These are phyloP conservation scores for Spongiforma sp. DNA, from an alignment of 1,284 basidiomycete genomes.

Conservation along the genomic window DNA sequence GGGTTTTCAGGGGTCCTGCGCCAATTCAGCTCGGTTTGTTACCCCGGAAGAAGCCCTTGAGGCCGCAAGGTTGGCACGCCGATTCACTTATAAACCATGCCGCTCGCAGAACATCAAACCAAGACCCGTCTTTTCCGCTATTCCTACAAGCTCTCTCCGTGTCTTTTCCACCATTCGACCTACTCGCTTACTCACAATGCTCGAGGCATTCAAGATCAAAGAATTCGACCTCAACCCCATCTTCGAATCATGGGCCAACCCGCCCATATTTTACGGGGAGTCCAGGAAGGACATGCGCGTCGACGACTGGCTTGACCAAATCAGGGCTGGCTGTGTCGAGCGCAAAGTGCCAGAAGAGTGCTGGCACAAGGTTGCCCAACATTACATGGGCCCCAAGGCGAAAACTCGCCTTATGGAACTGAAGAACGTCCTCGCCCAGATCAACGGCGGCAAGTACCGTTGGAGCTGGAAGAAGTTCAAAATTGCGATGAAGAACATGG, in stretches of 20 bases:
- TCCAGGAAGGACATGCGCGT: constrained; percentile 68
- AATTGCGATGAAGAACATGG: constrained; percentile 77
- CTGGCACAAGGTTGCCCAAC: constrained; percentile 79
- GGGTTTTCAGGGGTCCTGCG: constrained; percentile 26
- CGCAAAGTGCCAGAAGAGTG: constrained; percentile 74
- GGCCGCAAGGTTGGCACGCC: constrained; percentile 38
- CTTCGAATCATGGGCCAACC: constrained; percentile 63
- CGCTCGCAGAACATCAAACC: constrained; percentile 12
- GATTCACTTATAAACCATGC: constrained; percentile 32
- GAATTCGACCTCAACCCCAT: constrained; percentile 72
- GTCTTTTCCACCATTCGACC: not conserved
- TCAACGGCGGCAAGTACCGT: constrained; percentile 73
- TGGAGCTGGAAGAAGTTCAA: constrained; percentile 84
- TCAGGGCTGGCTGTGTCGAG: constrained; percentile 69
- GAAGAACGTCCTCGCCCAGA: constrained; percentile 70
- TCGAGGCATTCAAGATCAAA: constrained; percentile 77
- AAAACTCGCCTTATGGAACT: constrained; percentile 67
- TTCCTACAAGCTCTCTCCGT: no score
- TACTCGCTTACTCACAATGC: constrained; percentile 43
- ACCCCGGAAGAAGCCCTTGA: constrained; percentile 29
- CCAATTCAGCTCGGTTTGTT: constrained; percentile 23
- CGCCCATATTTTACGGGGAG: constrained; percentile 68
- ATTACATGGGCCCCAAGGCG: constrained; percentile 70
- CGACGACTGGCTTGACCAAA: constrained; percentile 69
- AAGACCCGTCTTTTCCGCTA: constrained; percentile 20